Conservation (phyloP, 202 grass and related monocot genomes). For the Bolboschoenoplectus hybrid region DNA sequence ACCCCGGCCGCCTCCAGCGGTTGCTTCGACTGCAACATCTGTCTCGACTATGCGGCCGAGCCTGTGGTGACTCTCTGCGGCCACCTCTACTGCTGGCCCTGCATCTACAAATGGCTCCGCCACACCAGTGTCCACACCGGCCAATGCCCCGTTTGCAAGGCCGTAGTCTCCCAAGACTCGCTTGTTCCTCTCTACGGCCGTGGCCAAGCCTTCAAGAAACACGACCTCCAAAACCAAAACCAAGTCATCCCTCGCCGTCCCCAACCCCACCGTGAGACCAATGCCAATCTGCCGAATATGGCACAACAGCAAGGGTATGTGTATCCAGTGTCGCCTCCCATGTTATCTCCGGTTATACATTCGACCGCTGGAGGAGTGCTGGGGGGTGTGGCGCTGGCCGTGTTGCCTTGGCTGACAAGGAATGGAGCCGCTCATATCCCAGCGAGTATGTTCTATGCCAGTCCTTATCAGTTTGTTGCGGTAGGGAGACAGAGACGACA, state of each 20-base stretch:
- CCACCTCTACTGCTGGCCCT: conserved; percentile 96
- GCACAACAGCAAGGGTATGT: conserved; percentile 40
- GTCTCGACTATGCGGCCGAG: conserved; percentile 75
- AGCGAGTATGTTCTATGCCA: conserved; percentile 47
- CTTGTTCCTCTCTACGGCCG: conserved; percentile 85
- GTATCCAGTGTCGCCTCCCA: conserved; percentile 41
- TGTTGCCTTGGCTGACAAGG: conserved; percentile 63
- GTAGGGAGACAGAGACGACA: conserved; percentile 55
- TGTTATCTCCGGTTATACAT: conserved; percentile 44
- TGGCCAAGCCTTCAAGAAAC: conserved; percentile 57
- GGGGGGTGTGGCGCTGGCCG: conserved; percentile 66
- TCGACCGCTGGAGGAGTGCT: conserved; percentile 63
- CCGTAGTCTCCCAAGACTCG: conserved; percentile 49
- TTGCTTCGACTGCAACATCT: conserved; percentile 95
- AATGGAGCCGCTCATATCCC: conserved; percentile 47
- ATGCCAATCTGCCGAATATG: conserved; percentile 42
- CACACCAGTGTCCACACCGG: conserved; percentile 46
- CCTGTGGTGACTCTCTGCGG: conserved; percentile 89
- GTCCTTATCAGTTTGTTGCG: conserved; percentile 46
- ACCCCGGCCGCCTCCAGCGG: conserved; percentile 43
- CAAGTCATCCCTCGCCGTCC: conserved; percentile 60
- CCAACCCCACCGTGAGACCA: conserved; percentile 46
- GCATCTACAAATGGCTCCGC: conserved; percentile 85
- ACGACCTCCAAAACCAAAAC: conserved; percentile 33
- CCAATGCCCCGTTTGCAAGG: conserved; percentile 86